These are phyloP conservation scores for Pseudonectria foliicola DNA, from an alignment of 2,329 filamentous ascomycete genomes.

Conservation along the genomic window DNA sequence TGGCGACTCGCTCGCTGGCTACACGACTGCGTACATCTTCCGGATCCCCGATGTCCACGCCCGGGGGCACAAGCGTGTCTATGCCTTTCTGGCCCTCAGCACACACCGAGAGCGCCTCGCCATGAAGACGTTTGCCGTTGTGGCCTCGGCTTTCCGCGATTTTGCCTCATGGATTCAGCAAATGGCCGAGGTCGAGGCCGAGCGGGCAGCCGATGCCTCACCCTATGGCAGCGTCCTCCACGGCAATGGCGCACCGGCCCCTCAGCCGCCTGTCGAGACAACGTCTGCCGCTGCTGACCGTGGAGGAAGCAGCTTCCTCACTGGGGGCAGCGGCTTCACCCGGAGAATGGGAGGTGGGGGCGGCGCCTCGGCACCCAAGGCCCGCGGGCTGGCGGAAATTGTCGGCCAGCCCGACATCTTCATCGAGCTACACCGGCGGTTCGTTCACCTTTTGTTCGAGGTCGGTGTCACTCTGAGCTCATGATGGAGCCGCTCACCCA, in stretches of 20 bases:
- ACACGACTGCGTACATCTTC: constrained; percentile 65
- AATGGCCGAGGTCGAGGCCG: constrained; percentile 56
- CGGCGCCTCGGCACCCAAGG: constrained; percentile 47
- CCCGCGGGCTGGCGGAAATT: constrained; percentile 57
- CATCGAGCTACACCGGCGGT: constrained; percentile 56
- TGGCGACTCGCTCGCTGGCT: constrained; percentile 56
- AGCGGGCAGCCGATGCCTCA: constrained; percentile 42
- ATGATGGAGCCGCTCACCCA: constrained; percentile 19
- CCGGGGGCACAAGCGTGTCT: constrained; percentile 61
- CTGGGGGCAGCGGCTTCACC: constrained; percentile 48
- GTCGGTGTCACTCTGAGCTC: constrained; percentile 47
- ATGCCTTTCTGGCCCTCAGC: constrained; percentile 59
- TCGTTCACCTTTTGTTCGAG: constrained; percentile 56
- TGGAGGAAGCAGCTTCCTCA: constrained; percentile 49
- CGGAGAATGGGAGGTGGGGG: constrained; percentile 52
- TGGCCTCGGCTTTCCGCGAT: constrained; percentile 56
- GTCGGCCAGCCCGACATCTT: constrained; percentile 63
- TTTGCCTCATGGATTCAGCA: constrained; percentile 59
- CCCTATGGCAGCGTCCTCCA: constrained; percentile 34
- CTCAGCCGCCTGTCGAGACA: constrained; percentile 22
- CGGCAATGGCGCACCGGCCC: constrained; percentile 26
- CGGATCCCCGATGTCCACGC: constrained; percentile 62
- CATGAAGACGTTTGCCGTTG: constrained; percentile 59
- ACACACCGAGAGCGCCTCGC: constrained; percentile 58
- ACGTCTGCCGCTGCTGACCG: constrained; percentile 28